Base-by-base conservation (phyloP, 306 rosid genomes). In the Casuarina cunninghamiana region DNA sequence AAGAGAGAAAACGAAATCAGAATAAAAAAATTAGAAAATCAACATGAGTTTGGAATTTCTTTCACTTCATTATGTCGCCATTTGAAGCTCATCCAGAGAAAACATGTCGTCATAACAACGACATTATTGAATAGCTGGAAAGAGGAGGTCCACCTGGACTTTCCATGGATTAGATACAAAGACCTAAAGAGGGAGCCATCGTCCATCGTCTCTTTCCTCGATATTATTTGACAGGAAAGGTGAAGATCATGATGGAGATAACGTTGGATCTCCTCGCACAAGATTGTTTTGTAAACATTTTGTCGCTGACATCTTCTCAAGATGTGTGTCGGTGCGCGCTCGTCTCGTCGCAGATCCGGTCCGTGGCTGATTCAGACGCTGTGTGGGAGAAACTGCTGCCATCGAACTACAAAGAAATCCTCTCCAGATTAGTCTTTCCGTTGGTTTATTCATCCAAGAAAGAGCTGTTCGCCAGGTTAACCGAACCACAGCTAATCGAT, bases 331-430 rank as follows among this genome's bases (percentile, higher is more conserved):
- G 84, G 13, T 42, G 43, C 15, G 79, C 81, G 1, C 74, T 77
- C 0, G 79, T 75, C 46, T 94, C 89, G 0, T 77, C 69, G 5
- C 57, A 43, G 17, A 6, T 85, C 63, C 84, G 73, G 0, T 73
- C 85, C 19, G 69, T 72, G 84, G 88, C 86, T 1, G 84, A 86
- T 85, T 87, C 84, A 17, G 87, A 91, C 73, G 2, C 16, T 3
- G 75, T 88, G 2, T 91, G 93, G 91, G 76, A 77, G 41, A 86
- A 70, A 15, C 80, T 91, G 76, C 58, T 91, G 62, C 94, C 96
- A 11, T 55, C 77, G 0, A 77, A 86, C 77, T 78, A 45, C 72
- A 4, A 44, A 9, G 58, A 73, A 60, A 82, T 89, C 69, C 50
- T 89, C 46, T 81, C 85, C 46, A 89, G 87, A 80, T 35, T 89